Base-by-base conservation (phyloP, 139 green algal species). In the Penium margaritaceum region DNA sequence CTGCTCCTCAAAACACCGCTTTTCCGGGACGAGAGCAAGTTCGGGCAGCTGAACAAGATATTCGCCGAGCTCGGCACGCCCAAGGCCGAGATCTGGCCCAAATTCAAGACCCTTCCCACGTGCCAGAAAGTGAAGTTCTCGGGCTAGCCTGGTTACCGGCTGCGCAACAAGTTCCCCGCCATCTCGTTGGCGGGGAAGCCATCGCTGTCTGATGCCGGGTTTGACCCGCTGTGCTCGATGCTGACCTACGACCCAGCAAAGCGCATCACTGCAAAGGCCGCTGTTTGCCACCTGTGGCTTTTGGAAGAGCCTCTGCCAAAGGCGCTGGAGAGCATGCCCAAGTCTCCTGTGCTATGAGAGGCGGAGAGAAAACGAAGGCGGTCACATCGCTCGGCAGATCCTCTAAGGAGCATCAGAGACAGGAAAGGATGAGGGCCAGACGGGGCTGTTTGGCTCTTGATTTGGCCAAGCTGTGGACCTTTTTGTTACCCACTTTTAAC, bases 11-110 rank as follows among this genome's bases (percentile, higher is more conserved):
- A 85, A 54, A 63, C 79, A 60, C 87, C 90, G 7, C 81, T 94
- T 6, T 95, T 95, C 77, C 87, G 83, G 4, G 89, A 89, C 0
- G 87, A 93, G 43, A 87, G 74, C 1, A 89, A 95, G 76, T 86
- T 87, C 37, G 82, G 86, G 64, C 64, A 87, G 63, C 76, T 87
- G 0, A 72, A 75, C n/a, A 80, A 78, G 17, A 85, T 87, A 2
- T 85, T 87, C 38, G 24, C 43, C 0, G 32, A 66, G 15, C 71
- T 87, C 15, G 82, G 82, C 2, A 87, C 75, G 19, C 80, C 82
- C 32, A 70, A 63, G 33, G 81, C 85, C 21, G 44, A 69, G 24
- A 39, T 37, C 1, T 74, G 67, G 67, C 67, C 37, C 29, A 41
- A 68, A 35, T 74, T 74, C 39, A 38, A 21, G 0, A 68, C 35